Conservation (phyloP, 805 yeast genomes). For the Dipodascopsis tothii region DNA sequence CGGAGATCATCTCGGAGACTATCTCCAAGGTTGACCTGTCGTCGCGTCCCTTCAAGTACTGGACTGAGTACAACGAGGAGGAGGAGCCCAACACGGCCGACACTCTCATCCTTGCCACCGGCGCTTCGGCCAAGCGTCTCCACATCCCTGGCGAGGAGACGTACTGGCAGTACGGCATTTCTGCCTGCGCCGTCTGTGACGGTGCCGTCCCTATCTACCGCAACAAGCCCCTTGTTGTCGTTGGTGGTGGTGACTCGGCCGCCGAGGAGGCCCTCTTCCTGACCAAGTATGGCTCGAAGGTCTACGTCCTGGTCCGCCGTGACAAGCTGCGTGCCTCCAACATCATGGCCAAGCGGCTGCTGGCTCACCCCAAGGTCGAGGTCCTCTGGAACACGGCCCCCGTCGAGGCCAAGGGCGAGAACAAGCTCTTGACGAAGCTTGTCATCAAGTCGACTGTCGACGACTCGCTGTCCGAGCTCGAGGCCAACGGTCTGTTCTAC, state of each 20-base stretch:
- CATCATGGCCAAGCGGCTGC: slow-evolving; percentile 92
- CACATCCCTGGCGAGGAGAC: slow-evolving; percentile 91
- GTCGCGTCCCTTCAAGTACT: slow-evolving; percentile 84
- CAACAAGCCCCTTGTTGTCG: slow-evolving; percentile 93
- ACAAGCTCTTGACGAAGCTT: slow-evolving; percentile 64
- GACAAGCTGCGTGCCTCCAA: slow-evolving; percentile 90
- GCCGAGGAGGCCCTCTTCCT: slow-evolving; percentile 97
- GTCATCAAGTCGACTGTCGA: slow-evolving; percentile 65
- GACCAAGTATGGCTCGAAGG: slow-evolving; percentile 97
- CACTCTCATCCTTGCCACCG: slow-evolving; percentile 88
- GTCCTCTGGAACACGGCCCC: slow-evolving; percentile 80
- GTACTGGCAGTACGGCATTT: slow-evolving; percentile 98
- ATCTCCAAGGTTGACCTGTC: slow-evolving; percentile 85
- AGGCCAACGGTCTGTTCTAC: slow-evolving; percentile 87
- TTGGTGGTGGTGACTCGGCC: slow-evolving; percentile 99
- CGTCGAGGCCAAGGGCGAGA: slow-evolving; percentile 87
- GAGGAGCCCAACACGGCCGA: slow-evolving; percentile 86
- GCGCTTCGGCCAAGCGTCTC: slow-evolving; percentile 96
- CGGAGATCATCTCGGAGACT: slow-evolving; percentile 91
- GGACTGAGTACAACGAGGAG: slow-evolving; percentile 95
- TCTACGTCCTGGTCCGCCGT: slow-evolving; percentile 85
- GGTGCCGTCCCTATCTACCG: slow-evolving; percentile 99
- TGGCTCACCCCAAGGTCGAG: slow-evolving; percentile 79
- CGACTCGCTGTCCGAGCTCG: slow-evolving; percentile 57
- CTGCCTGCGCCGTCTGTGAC: slow-evolving; percentile 99